These are phyloP conservation scores for Nidula niveotomentosa DNA, from an alignment of 1,284 basidiomycete species.

Conservation along the genomic window DNA sequence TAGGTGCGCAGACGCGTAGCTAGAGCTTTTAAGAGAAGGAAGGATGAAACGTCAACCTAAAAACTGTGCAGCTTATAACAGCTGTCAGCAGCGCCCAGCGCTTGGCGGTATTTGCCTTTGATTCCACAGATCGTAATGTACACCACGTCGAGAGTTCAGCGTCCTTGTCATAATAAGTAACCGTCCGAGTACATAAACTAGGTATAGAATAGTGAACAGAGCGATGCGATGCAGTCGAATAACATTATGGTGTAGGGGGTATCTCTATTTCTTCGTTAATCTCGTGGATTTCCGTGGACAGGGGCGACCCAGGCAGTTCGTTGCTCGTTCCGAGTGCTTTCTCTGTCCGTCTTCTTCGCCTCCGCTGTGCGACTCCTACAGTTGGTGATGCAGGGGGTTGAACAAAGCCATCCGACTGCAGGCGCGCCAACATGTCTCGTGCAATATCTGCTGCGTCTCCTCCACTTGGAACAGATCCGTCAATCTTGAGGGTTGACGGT, in stretches of 20 bases:
- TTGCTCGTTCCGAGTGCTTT: conserved; percentile 18
- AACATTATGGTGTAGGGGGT: neutral
- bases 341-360: conserved; percentile 28
- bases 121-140: too few relatives aligned
- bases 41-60: too few relatives aligned
- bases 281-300: conserved; percentile 26
- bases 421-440: conserved; percentile 69
- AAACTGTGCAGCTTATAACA: too few relatives aligned
- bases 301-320: conserved; percentile 24
- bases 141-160: neutral
- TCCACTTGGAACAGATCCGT: conserved; percentile 22
- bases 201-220: too few relatives aligned
- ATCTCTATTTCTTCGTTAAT: conserved; percentile 7
- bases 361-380: conserved; percentile 19
- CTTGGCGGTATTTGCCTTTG: too few relatives aligned
- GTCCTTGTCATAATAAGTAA: neutral
- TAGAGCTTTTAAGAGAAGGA: neutral
- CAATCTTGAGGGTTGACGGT: conserved; percentile 41
- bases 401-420: conserved; percentile 62
- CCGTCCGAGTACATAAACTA: too few relatives aligned
- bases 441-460: conserved; percentile 63
- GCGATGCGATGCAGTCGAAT: neutral
- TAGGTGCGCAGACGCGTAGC: neutral
- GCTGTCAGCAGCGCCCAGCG: too few relatives aligned
- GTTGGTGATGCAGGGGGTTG: conserved; percentile 33